phyloP scores from a whole-genome alignment of 148 eudicot genomes.

The Persicaria maculosa region DNA sequence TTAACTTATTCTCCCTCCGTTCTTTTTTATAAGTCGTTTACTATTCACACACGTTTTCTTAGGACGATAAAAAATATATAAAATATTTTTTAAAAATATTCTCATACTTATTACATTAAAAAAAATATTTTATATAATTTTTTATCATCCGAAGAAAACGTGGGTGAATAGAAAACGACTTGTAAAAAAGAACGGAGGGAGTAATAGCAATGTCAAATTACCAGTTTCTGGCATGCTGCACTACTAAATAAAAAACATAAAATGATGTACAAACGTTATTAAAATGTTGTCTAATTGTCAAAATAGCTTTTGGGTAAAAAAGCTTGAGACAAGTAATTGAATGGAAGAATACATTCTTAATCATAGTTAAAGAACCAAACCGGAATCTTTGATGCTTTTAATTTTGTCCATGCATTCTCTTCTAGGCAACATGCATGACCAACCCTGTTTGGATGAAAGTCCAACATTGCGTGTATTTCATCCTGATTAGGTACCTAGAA shows the following conservation, averaged over 20 bases:
- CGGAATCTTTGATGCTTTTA: conserved; percentile 65
- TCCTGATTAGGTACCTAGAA: conserved; percentile 81
- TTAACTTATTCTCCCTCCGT: background rate
- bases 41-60: too few relatives aligned
- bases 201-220: background rate
- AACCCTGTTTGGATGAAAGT: conserved; percentile 78
- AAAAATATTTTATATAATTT: too few relatives aligned
- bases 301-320: background rate
- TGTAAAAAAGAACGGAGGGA: too few relatives aligned
- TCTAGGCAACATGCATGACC: conserved; percentile 95
- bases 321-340: background rate
- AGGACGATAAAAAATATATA: too few relatives aligned
- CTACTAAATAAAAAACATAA: background rate
- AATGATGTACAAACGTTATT: background rate
- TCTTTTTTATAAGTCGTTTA: too few relatives aligned
- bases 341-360: background rate
- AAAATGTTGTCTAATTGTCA: background rate
- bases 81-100: too few relatives aligned
- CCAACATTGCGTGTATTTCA: conserved; percentile 84
- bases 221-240: background rate
- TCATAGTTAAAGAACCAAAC: conserved; percentile 25
- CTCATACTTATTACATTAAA: too few relatives aligned
- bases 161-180: too few relatives aligned
- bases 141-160: too few relatives aligned
- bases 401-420: conserved; percentile 73